Conservation (phyloP, 208 protist species). For the Trypanosoma theileri region DNA sequence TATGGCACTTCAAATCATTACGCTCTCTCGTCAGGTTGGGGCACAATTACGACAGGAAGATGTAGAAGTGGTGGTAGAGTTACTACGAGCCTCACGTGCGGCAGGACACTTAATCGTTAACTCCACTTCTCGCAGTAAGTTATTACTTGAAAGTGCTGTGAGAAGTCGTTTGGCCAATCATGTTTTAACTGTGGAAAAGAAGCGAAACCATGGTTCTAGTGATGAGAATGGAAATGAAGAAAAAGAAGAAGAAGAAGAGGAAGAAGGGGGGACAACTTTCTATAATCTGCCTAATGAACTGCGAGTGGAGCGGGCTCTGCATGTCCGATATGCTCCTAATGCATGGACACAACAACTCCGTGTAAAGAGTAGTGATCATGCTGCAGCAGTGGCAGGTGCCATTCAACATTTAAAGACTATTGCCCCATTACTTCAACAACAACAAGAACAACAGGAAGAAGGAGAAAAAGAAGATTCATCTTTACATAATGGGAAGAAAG, state of each 20-base stretch:
- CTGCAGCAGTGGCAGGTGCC: slow-evolving; percentile 29
- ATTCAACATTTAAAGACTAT: slow-evolving; percentile 34
- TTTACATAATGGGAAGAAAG: not conserved
- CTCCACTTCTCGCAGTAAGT: slow-evolving; percentile 49
- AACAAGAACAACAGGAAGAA: slow-evolving; percentile 12
- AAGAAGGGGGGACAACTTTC: slow-evolving; percentile 28
- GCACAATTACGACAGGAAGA: slow-evolving; percentile 39
- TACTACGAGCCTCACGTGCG: slow-evolving; percentile 64
- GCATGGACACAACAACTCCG: slow-evolving; percentile 57
- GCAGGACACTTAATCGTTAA: slow-evolving; percentile 50
- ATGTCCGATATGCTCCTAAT: slow-evolving; percentile 54
- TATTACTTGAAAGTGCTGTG: slow-evolving; percentile 60
- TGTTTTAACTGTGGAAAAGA: slow-evolving; percentile 29
- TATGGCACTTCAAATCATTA: slow-evolving; percentile 63
- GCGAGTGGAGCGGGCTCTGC: slow-evolving; percentile 43
- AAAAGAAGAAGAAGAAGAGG: not conserved
- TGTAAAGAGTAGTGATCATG: slow-evolving; percentile 27
- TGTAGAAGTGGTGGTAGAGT: slow-evolving; percentile 39
- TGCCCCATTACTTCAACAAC: slow-evolving; percentile 8
- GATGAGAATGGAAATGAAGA: slow-evolving; percentile 7
- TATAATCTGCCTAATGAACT: slow-evolving; percentile 44
- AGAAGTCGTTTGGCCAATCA: slow-evolving; percentile 48
- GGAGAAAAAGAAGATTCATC: slow-evolving; percentile 1
- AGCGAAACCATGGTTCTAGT: not conserved
- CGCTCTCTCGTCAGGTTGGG: slow-evolving; percentile 64